Conservation (phyloP, 345 rosid species). For the Physaria fendleri region DNA sequence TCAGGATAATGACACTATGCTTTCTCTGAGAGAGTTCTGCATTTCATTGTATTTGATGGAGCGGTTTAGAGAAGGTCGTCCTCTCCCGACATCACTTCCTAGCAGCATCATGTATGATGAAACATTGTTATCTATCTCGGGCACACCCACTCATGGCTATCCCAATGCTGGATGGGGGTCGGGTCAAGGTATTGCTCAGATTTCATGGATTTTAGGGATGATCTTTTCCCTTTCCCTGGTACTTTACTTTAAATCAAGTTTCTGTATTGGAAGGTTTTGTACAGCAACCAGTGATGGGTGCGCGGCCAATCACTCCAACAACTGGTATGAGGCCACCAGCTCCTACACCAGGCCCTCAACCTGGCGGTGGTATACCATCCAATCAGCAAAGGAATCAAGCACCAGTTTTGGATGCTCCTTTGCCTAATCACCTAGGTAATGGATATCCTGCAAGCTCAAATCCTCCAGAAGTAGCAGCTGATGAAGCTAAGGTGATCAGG, state of each 20-base stretch:
- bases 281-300: conserved; percentile 53
- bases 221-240: conserved; percentile 17
- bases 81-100: conserved; percentile 81
- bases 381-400: conserved; percentile 50
- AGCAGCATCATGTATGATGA: conserved; percentile 79
- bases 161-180: conserved; percentile 79
- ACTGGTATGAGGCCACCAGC: conserved; percentile 68
- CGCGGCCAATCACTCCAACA: conserved; percentile 44
- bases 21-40: conserved; percentile 96
- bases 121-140: conserved; percentile 75
- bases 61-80: conserved; percentile 85
- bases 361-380: conserved; percentile 34
- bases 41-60: conserved; percentile 95
- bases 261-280: conserved; percentile 49
- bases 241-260: conserved; percentile 3
- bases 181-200: conserved; percentile 46
- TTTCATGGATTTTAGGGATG: conserved; percentile 14
- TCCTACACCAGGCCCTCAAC: conserved; percentile 39
- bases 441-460: conserved; percentile 37
- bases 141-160: conserved; percentile 55
- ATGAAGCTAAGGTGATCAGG: conserved; percentile 51
- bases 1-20: conserved; percentile 98
- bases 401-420: conserved; percentile 49
- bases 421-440: conserved; percentile 43
- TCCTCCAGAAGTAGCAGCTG: conserved; percentile 39